A percentile compares a stretch with the other conserved stretches of the same genome.
These are phyloP conservation scores for Rhizopus arrhizus DNA, from an alignment of 371 early-diverging fungal genomes.

Conservation along the genomic window DNA sequence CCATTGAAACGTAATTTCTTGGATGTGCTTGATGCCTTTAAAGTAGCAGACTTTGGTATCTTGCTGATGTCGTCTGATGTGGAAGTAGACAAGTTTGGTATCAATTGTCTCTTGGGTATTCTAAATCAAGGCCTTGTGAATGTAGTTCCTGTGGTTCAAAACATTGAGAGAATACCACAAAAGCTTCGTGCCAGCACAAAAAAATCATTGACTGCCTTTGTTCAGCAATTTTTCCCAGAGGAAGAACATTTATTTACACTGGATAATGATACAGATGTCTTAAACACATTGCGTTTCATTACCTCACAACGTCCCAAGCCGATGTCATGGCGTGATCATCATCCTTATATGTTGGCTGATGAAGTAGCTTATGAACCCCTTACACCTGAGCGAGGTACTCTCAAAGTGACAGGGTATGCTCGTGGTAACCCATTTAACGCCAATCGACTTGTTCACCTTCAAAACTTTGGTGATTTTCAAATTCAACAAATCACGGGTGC, in stretches of 20 bases:
- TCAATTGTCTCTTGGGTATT: constrained; percentile 75
- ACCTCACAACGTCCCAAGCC: constrained; percentile 77
- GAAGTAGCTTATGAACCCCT: constrained; percentile 63
- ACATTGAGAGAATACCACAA: constrained; percentile 61
- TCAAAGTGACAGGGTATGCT: constrained; percentile 85
- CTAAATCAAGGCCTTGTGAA: constrained; percentile 87
- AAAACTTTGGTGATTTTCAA: constrained; percentile 91
- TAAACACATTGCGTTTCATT: constrained; percentile 66
- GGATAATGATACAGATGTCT: constrained; percentile 57
- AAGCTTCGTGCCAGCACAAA: constrained; percentile 77
- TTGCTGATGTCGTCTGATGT: constrained; percentile 85
- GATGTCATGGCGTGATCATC: constrained; percentile 85
- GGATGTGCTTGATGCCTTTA: constrained; percentile 85
- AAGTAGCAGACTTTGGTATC: constrained; percentile 88
- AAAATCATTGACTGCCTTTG: constrained; percentile 81
- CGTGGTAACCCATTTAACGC: constrained; percentile 80
- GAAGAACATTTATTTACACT: constrained; percentile 69
- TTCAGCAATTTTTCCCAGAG: constrained; percentile 88
- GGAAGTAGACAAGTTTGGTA: constrained; percentile 93
- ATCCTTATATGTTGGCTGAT: constrained; percentile 88
- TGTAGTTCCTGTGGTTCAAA: constrained; percentile 70
- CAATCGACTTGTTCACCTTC: constrained; percentile 89
- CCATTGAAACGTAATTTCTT: constrained; percentile 66
- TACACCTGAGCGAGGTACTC: constrained; percentile 56
- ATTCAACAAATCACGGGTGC: constrained; percentile 61